These are phyloP conservation scores for Pythium dissotocum DNA, from an alignment of 352 stramenopile species.

Conservation along the genomic window DNA sequence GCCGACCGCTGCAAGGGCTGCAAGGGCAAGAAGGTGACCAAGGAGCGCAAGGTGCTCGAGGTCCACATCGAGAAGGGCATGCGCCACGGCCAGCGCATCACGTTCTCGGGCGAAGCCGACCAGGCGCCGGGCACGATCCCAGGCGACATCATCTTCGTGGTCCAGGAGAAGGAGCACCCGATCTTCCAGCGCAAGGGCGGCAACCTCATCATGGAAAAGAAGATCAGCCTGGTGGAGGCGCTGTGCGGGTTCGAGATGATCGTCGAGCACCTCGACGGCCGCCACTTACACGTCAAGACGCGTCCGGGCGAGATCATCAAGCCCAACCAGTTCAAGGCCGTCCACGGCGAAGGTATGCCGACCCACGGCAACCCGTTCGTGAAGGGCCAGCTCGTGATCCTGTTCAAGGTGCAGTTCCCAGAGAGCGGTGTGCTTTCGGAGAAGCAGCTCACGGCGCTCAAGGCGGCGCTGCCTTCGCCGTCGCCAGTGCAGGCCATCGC, in stretches of 20 bases:
- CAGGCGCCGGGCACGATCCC: conserved; percentile 91
- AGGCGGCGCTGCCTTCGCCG: conserved; percentile 54
- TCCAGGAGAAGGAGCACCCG: conserved; percentile 97
- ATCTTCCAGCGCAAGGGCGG: conserved; percentile 96
- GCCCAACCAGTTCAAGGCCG: conserved; percentile 92
- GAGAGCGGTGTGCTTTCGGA: conserved; percentile 86
- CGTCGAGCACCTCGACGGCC: conserved; percentile 92
- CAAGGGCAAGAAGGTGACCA: conserved; percentile 94
- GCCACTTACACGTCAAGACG: conserved; percentile 92
- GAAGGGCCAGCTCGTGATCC: conserved; percentile 97
- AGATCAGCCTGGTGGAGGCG: conserved; percentile 94
- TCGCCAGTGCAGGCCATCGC: conserved; percentile 46
- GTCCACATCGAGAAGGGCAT: conserved; percentile 99
- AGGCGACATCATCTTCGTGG: conserved; percentile 97
- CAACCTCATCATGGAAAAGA: conserved; percentile 97
- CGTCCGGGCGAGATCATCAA: conserved; percentile 93
- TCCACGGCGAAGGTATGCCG: conserved; percentile 98
- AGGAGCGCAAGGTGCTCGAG: conserved; percentile 98
- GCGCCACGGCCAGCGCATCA: conserved; percentile 97
- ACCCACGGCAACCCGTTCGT: conserved; percentile 97
- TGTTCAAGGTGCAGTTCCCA: conserved; percentile 97
- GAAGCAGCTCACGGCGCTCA: conserved; percentile 79
- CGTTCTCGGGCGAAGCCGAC: conserved; percentile 96
- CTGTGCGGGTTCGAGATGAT: conserved; percentile 91
- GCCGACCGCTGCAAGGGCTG: conserved; percentile 92